Conservation (phyloP, 2,329 filamentous ascomycete species). For the Mariannaea sp. region DNA sequence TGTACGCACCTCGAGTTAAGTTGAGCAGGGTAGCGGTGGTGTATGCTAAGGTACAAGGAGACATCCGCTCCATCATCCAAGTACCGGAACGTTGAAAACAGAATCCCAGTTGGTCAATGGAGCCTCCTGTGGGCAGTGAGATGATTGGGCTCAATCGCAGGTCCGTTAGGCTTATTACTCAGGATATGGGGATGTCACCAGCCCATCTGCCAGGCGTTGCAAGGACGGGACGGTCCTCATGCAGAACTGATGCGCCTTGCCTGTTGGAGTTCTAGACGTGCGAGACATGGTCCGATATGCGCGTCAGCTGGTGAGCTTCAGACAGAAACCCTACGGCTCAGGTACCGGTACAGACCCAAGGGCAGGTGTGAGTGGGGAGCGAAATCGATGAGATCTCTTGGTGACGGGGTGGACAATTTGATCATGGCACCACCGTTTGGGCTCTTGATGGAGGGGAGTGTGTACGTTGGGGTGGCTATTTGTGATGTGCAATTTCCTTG, state of each 20-base stretch:
- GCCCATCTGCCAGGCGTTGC: conserved; percentile 12
- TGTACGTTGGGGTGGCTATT: conserved; percentile 3
- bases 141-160: conserved; percentile 31
- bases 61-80: conserved; percentile 21
- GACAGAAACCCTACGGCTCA: conserved; percentile 31
- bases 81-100: conserved; percentile 22
- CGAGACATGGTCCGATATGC: conserved; percentile 41
- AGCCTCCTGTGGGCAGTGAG: conserved; percentile 30
- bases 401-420: conserved; percentile 31
- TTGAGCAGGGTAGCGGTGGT: conserved; percentile 11
- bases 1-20: conserved; percentile 6
- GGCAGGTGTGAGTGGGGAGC: conserved; percentile 26
- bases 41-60: conserved; percentile 14
- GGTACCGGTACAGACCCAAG: conserved; percentile 34
- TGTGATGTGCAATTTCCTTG: neutral
- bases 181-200: conserved; percentile 10
- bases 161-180: neutral
- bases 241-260: conserved; percentile 38
- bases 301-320: conserved; percentile 40
- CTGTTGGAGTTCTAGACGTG: conserved; percentile 39
- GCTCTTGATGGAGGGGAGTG: conserved; percentile 1
- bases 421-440: conserved; percentile 15
- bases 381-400: conserved; percentile 36
- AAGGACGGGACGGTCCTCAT: conserved; percentile 24
- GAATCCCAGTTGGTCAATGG: conserved; percentile 34